Evolutionary conservation across 768 basidiomycete genomes (phyloP), one percentile per base, ranked within the genome.

Genomic region (Phaffia tasmanica): DNA sequence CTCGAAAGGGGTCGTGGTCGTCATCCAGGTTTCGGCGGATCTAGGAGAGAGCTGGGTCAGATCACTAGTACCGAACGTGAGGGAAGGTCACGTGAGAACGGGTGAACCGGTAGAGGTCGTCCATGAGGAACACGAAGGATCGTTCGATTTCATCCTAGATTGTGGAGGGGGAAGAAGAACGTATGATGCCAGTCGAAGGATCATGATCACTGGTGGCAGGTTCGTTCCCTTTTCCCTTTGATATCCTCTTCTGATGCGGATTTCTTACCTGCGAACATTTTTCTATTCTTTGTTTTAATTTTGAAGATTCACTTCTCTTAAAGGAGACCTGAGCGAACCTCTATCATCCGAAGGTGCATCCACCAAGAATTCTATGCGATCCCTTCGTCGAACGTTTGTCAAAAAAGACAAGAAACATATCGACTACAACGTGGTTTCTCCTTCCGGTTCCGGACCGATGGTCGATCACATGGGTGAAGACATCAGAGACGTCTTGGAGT

Each of bases 71-170:
- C 23, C 25, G 11, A 32, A 42, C 9, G 14, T 61, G 35, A 29
- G 58, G 18, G 65, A 67, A n/a, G 65, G 53, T 16, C 32, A 57
- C n/a, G 66, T 67, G 5, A 53, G 55, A 48, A 58, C 70, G 7
- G 74, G 72, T 23, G 74, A 75, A 21, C 63, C 70, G 18, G 57
- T 72, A 16, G 65, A 68, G 16, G 71, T 70, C 16, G 62, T 75
- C 54, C 63, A 72, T 53, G 51, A 59, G 0, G 54, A 71, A 29
- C 70, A 72, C 59, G 74, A 75, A 58, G 70, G 70, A 4, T 68
- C 63, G 27, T 75, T 73, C 62, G 73, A 73, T 27, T 71, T 71
- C 15, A 72, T 75, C 1, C 61, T 75, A 18, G 73, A 75, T 63
- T 72, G 71, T 16, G 67, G 72, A 9, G 74, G 71, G 25, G 72